A percentile compares a stretch with the other conserved stretches of the same genome.
These are phyloP conservation scores for Priceomyces castillae DNA, from an alignment of 805 yeast species.

Conservation along the genomic window DNA sequence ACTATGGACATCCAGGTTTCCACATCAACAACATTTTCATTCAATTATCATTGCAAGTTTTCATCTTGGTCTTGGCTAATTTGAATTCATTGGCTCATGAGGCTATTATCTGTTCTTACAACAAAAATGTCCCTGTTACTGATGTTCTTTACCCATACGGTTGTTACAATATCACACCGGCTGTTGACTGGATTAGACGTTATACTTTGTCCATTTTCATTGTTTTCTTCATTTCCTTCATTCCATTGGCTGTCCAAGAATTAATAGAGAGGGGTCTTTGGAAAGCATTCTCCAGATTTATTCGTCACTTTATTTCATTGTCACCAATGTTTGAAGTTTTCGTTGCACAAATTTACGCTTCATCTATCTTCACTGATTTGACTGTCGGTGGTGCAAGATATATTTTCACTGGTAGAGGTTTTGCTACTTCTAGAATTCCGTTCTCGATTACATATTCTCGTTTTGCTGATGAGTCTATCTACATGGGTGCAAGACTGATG, in stretches of 20 bases:
- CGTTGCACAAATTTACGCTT: slow-evolving; percentile 73
- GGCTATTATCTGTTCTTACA: slow-evolving; percentile 59
- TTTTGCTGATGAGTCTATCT: slow-evolving; percentile 76
- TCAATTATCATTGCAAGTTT: slow-evolving; percentile 53
- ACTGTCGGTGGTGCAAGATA: slow-evolving; percentile 79
- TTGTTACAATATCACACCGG: slow-evolving; percentile 68
- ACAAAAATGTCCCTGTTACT: slow-evolving; percentile 56
- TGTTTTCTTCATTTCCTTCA: slow-evolving; percentile 70
- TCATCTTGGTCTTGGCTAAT: slow-evolving; percentile 62
- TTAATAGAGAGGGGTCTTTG: slow-evolving; percentile 72
- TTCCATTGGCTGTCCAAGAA: slow-evolving; percentile 76
- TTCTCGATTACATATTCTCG: slow-evolving; percentile 64
- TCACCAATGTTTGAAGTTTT: slow-evolving; percentile 80
- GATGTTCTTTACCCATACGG: slow-evolving; percentile 64
- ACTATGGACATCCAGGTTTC: slow-evolving; percentile 85
- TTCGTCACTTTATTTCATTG: slow-evolving; percentile 64
- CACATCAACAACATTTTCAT: slow-evolving; percentile 77
- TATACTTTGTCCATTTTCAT: slow-evolving; percentile 71
- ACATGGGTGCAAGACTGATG: slow-evolving; percentile 79
- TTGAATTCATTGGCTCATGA: slow-evolving; percentile 62
- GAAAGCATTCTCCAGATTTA: slow-evolving; percentile 61
- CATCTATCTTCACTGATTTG: slow-evolving; percentile 64
- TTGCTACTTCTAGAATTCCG: slow-evolving; percentile 71
- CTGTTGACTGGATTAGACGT: slow-evolving; percentile 71
- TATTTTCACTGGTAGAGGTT: slow-evolving; percentile 80